These are phyloP conservation scores for Triglochin maritima DNA, from an alignment of 106 monocot genomes.

Conservation along the genomic window DNA sequence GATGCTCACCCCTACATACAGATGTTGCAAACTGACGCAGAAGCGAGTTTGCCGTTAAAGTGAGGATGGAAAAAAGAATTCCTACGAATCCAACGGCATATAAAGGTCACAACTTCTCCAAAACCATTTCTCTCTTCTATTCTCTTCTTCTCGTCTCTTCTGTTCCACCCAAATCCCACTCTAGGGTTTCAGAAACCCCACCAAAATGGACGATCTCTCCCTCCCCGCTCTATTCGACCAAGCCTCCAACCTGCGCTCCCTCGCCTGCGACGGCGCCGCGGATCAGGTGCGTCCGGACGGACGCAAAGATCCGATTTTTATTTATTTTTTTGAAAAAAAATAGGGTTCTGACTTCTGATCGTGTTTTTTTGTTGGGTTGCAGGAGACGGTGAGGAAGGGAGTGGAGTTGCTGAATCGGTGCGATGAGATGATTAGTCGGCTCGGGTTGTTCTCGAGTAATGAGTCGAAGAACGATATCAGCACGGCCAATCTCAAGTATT, in stretches of 20 bases:
- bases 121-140: too few species aligned
- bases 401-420: slow-evolving; percentile 46
- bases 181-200: neutral
- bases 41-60: too few species aligned
- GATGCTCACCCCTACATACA: too few species aligned
- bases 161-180: too few species aligned
- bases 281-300: slow-evolving; percentile 36
- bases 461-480: slow-evolving; percentile 89
- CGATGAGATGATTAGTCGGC: slow-evolving; percentile 83
- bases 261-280: slow-evolving; percentile 41
- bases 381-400: slow-evolving; percentile 47
- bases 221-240: slow-evolving; percentile 79
- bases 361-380: slow-evolving; percentile 4
- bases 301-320: neutral
- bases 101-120: too few species aligned
- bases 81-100: too few species aligned
- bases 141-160: too few species aligned
- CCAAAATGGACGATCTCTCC: slow-evolving; percentile 49
- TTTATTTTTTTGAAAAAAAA: neutral
- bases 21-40: too few species aligned
- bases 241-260: slow-evolving; percentile 49
- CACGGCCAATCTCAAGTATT: slow-evolving; percentile 88
- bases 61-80: too few species aligned
- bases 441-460: slow-evolving; percentile 83
- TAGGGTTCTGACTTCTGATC: neutral